Conservation (phyloP, 2,329 filamentous ascomycete species). For the Cladosporium colombiae region DNA sequence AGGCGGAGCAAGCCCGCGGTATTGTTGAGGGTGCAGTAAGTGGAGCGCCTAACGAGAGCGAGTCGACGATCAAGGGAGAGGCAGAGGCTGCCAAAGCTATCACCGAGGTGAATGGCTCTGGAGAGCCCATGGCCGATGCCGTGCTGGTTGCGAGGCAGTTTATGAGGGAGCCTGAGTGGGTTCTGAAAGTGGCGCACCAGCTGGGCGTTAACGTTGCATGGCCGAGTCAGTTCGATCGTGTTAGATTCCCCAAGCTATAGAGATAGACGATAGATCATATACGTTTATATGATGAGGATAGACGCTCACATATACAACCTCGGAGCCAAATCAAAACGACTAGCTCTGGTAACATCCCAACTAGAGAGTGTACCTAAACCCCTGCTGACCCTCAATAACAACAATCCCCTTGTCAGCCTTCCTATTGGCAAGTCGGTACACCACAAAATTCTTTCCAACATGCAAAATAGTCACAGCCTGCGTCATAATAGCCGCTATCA, state of each 20-base stretch:
- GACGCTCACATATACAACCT: not conserved
- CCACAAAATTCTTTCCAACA: conserved; percentile 26
- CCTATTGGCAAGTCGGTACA: conserved; percentile 25
- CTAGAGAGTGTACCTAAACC: conserved; percentile 17
- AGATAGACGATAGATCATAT: not conserved
- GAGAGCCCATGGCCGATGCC: conserved; percentile 48
- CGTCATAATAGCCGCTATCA: conserved; percentile 27
- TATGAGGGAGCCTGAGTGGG: conserved; percentile 58
- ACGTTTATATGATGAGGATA: not conserved
- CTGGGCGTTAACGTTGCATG: conserved; percentile 51
- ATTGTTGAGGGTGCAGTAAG: conserved; percentile 41
- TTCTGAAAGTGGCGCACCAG: conserved; percentile 52
- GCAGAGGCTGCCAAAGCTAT: conserved; percentile 38
- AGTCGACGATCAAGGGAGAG: conserved; percentile 27
- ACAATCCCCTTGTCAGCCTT: conserved; percentile 26
- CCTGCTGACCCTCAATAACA: conserved; percentile 25
- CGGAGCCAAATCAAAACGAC: not conserved
- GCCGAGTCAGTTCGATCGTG: conserved; percentile 49
- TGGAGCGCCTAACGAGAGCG: conserved; percentile 16
- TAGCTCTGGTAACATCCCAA: not conserved
- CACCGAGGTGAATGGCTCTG: conserved; percentile 36
- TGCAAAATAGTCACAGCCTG: conserved; percentile 26
- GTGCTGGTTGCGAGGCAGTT: conserved; percentile 57
- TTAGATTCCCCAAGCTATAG: conserved; percentile 32
- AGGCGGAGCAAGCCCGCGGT: conserved; percentile 52